Conservation (phyloP, 2,329 filamentous ascomycete species). For the Microdochium bolleyi region DNA sequence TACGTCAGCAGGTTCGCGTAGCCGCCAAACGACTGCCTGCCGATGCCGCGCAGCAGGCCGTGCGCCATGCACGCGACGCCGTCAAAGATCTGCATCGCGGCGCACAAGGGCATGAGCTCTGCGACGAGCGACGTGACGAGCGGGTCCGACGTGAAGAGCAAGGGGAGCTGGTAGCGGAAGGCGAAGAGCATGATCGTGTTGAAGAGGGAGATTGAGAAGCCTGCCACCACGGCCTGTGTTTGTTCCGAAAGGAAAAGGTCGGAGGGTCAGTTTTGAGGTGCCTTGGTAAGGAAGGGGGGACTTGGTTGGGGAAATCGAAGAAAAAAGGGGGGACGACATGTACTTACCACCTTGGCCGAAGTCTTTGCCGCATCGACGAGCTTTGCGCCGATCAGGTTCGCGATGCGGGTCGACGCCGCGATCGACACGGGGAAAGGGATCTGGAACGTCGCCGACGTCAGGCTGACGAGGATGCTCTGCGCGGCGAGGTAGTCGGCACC, state of each 20-base stretch:
- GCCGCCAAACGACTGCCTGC: conserved; percentile 81
- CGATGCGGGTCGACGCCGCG: conserved; percentile 78
- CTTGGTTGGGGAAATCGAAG: too few relatives aligned
- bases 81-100: conserved; percentile 87
- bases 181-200: conserved; percentile 65
- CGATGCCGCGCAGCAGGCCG: conserved; percentile 78
- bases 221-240: conserved; percentile 6
- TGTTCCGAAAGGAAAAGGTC: not conserved
- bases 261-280: conserved; percentile 4
- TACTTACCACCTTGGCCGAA: conserved; percentile 65
- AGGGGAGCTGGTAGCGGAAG: conserved; percentile 66
- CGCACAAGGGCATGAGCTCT: conserved; percentile 67
- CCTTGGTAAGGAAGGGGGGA: too few relatives aligned
- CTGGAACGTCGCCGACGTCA: conserved; percentile 77
- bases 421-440: conserved; percentile 89
- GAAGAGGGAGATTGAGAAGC: conserved; percentile 55
- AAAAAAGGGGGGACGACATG: not conserved
- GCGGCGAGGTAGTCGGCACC: conserved; percentile 75
- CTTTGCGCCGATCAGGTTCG: conserved; percentile 84
- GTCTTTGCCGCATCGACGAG: conserved; percentile 73
- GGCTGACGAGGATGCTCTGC: conserved; percentile 74
- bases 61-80: conserved; percentile 71
- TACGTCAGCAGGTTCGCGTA: conserved; percentile 83
- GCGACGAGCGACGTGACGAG: conserved; percentile 64
- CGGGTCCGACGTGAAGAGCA: conserved; percentile 67